Conservation (phyloP, 768 basidiomycete species). For the Austroboletus eburneus region DNA sequence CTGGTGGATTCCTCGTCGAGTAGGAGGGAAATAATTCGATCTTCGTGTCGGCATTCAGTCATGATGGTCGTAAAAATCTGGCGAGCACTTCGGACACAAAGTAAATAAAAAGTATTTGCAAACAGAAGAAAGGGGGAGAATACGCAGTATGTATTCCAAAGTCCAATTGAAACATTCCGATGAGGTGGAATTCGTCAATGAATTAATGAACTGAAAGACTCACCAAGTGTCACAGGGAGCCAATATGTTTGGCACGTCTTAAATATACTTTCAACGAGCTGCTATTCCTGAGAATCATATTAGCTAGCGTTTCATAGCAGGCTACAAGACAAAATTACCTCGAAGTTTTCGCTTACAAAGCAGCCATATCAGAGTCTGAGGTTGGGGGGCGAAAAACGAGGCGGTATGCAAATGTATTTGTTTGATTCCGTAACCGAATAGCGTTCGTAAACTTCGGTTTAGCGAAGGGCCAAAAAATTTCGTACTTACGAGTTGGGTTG, state of each 20-base stretch:
- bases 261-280: background rate
- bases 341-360: conserved; percentile 4
- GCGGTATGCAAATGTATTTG: background rate
- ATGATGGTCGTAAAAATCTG: conserved; percentile 20
- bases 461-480: background rate
- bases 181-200: too few species aligned
- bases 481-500: too few species aligned
- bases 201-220: too few species aligned
- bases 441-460: conserved; percentile 6
- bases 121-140: background rate
- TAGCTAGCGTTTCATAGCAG: background rate
- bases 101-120: too few species aligned
- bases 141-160: too few species aligned
- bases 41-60: conserved; percentile 10
- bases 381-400: conserved; percentile 8
- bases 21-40: background rate
- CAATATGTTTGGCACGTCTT: conserved; percentile 2
- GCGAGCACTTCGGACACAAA: conserved; percentile 14
- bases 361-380: conserved; percentile 11
- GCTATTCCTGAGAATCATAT: too few species aligned
- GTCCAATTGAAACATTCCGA: too few species aligned
- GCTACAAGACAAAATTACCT: background rate
- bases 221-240: conserved; percentile 7
- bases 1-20: conserved; percentile 1
- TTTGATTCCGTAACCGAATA: background rate